Base-by-base conservation (phyloP, 176 grass and related monocot species). In the Ensete glaucum region DNA sequence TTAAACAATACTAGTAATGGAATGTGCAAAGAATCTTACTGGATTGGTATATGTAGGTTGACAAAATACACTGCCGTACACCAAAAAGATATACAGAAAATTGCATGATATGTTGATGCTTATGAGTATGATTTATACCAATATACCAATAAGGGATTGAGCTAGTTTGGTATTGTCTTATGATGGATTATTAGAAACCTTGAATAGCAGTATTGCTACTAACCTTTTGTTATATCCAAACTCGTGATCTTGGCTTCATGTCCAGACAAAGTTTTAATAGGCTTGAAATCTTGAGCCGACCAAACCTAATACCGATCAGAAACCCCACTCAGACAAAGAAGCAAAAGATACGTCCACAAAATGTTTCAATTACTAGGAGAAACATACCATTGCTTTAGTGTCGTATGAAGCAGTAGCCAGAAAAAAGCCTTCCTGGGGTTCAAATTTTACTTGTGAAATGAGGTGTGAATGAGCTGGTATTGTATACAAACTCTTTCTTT, bases 211-310 rank as follows among this genome's bases (percentile, higher is more conserved):
- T 16, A 50, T 69, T 50, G 60, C 12, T 69, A 54, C 20, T 87
- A 85, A 97, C 94, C 94, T 85, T 72, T 81, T 79, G 83, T 89
- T 74, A 97, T 93, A 91, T 97, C 94, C 88, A 97, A 87, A 91
- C 94, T 86, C 21, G 94, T 97, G 73, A 97, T 88, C 79, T 97
- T 97, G 0, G 90, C 91, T 80, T 97, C 94, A 9, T 97, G 90
- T 50, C 86, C 94, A 54, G 81, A 88, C 78, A 97, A 88, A 75
- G 80, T 83, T 89, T 91, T 97, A 49, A 97, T 89, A 56, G 94
- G 86, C 76, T 93, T 97, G 82, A 87, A 97, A 85, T 97, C 94
- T 53, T 82, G 81, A 77, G 88, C 80, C 65, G 94, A 91, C 94
- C 94, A 97, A 62, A 97, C 76, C 94, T 97, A 82, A 73, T 80